A percentile compares a stretch with the other conserved stretches of the same genome.
Conservation (phyloP, 331 rosid genomes). For the Telfairia occidentalis region DNA sequence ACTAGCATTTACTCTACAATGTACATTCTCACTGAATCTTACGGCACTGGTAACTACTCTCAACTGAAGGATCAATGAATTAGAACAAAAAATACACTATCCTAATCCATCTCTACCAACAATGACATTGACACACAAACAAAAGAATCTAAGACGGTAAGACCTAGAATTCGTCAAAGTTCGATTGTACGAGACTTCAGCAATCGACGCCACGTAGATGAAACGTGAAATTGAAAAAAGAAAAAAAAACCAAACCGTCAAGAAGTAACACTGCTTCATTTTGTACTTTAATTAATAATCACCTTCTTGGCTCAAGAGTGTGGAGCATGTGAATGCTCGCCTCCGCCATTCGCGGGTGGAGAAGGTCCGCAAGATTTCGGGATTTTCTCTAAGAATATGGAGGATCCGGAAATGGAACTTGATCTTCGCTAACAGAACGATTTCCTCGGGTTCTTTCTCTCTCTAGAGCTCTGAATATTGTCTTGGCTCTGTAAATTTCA, state of each 20-base stretch:
- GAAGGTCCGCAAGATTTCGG: slow-evolving; percentile 9
- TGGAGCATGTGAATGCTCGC: slow-evolving; percentile 38
- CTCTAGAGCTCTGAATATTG: too few relatives aligned
- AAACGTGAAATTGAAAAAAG: neutral
- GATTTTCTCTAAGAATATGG: slow-evolving; percentile 1
- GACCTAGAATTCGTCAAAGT: slow-evolving; percentile 27
- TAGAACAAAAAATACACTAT: neutral
- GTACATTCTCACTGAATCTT: neutral
- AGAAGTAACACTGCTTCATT: neutral
- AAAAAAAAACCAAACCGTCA: neutral
- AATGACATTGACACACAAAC: neutral
- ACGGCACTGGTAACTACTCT: neutral
- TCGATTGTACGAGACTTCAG: slow-evolving; percentile 19
- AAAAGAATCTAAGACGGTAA: neutral
- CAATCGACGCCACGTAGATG: slow-evolving; percentile 31
- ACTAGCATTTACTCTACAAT: neutral
- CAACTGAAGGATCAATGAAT: neutral
- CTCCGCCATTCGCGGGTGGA: slow-evolving; percentile 36
- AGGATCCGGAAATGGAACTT: neutral
- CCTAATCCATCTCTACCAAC: neutral
- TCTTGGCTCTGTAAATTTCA: neutral
- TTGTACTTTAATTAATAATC: neutral
- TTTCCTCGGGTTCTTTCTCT: neutral
- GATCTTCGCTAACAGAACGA: slow-evolving; percentile 2
- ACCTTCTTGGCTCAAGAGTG: slow-evolving; percentile 41